Evolutionary conservation across 139 green algal genomes (phyloP).

Genomic region (Gonium pectorale): DNA sequence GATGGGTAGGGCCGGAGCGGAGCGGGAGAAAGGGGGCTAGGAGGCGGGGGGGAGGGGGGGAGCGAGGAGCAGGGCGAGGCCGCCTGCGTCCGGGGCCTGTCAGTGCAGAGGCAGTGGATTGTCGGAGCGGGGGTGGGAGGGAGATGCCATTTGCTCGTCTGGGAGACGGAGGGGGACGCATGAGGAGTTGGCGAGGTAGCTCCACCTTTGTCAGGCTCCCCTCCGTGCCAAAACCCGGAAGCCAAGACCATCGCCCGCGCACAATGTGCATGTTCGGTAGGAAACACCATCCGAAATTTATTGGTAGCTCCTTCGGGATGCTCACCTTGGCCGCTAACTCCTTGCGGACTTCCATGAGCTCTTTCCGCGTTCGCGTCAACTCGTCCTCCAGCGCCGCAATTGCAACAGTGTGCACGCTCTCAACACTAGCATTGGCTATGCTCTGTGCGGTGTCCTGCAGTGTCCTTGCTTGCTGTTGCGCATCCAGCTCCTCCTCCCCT

Average conservation of each 20-base stretch:
- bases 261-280: too few species aligned
- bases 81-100: too few species aligned
- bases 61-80: neutral
- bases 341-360: conserved; percentile 53
- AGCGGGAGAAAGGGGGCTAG: neutral
- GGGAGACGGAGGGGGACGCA: too few species aligned
- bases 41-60: neutral
- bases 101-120: too few species aligned
- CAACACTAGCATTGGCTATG: neutral
- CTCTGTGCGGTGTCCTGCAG: neutral
- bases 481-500: conserved; percentile 3
- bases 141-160: too few species aligned
- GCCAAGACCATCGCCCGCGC: too few species aligned
- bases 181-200: too few species aligned
- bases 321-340: conserved; percentile 62
- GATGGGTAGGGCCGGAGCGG: neutral
- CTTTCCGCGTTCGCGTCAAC: conserved; percentile 33
- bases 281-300: neutral
- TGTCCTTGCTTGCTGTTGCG: too few species aligned
- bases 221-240: too few species aligned
- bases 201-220: too few species aligned
- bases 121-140: too few species aligned
- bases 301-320: neutral
- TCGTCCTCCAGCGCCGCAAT: conserved; percentile 42
- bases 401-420: neutral